phyloP scores from a whole-genome alignment of 306 rosid genomes.

The Bauhinia variegata region DNA sequence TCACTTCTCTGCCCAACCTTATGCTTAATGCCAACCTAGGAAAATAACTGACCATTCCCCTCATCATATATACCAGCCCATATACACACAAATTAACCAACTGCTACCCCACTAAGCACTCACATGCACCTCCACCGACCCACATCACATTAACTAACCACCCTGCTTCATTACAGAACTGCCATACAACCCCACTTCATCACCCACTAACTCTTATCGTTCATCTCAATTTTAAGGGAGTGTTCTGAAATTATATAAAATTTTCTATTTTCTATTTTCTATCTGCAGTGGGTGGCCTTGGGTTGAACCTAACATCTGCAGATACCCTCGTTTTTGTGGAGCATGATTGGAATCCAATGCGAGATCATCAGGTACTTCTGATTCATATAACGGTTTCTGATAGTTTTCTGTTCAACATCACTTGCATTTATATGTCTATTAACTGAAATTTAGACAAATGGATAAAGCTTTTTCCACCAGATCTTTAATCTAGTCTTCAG shows the following conservation, averaged over 20 bases:
- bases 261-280: slow-evolving; percentile 32
- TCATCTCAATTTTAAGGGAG: slow-evolving; percentile 5
- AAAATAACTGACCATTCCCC: no score
- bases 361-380: slow-evolving; percentile 84
- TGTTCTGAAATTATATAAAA: slow-evolving; percentile 25
- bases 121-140: no score
- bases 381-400: slow-evolving; percentile 28
- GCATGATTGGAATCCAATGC: slow-evolving; percentile 99
- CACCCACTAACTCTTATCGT: no score
- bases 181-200: no score
- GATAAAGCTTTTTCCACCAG: slow-evolving; percentile 5
- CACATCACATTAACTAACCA: no score
- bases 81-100: no score
- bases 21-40: no score
- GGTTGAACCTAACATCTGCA: slow-evolving; percentile 96
- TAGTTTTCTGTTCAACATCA: slow-evolving; percentile 11
- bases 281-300: slow-evolving; percentile 92
- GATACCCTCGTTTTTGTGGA: slow-evolving; percentile 95
- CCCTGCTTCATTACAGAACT: no score
- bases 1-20: no score
- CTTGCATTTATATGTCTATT: slow-evolving; percentile 14
- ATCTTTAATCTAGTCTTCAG: slow-evolving; percentile 17
- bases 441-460: slow-evolving; percentile 23
- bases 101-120: no score
- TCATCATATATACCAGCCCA: no score